Evolutionary conservation across 257 asterid genomes (phyloP), one percentile per base, ranked within the genome.

Genomic region (Solanum virginianum): DNA sequence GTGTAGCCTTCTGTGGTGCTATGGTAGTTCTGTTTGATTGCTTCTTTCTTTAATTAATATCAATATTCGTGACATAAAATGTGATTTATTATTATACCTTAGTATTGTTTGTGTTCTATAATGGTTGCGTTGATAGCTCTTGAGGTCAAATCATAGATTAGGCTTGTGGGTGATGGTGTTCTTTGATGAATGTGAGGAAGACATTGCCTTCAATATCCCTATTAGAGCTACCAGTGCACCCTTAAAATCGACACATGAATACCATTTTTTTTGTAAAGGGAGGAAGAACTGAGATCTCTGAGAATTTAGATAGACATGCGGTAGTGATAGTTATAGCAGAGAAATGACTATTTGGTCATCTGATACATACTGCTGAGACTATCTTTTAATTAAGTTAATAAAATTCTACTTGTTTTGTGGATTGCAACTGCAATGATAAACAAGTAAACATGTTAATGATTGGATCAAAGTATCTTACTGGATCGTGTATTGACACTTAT

Each of bases 221-320:
- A 90, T 96, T 62, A 98, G 99, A 60, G 95, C 79, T 68, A 94
- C 98, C 60, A 93, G 97, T 71, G 94, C 98, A 54, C 99, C 99
- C 0, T 95, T 95, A 53, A 96, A 96, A 88, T 96, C 99, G n/a
- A 95, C 99, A 86, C 99, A 95, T 88, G 99, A 98, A 60, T 96
- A 95, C 90, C 98, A 95, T 90, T 88, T 96, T 91, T 90, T 96
- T 90, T 84, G 87, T 29, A 98, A 95, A 90, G 99, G 99, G 89
- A 92, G 99, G 92, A 96, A 96, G 91, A 96, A 96, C 85, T 93
- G 93, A 95, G 90, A 83, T 82, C 75, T 49, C 59, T 55, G 16
- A 86, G 85, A 71, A 10, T 79, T 82, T 47, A 54, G 7, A 36
- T 80, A 60, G 80, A 82, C 83, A 80, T 59, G 84, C 41, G 36